Base-by-base conservation (phyloP, 768 basidiomycete species). In the Boletus speciosus region DNA sequence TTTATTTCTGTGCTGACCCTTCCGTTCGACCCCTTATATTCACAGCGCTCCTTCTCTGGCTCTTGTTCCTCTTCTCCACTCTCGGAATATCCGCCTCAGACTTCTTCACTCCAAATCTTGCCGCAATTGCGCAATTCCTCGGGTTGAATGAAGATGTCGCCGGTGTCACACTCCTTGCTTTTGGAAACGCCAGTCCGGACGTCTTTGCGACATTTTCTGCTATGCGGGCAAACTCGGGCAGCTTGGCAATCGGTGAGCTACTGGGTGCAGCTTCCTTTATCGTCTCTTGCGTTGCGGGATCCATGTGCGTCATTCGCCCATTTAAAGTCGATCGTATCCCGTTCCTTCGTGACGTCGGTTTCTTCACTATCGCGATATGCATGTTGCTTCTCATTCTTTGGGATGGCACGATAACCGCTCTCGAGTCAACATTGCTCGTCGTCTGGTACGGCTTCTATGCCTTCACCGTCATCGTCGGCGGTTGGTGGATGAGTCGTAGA, bases 121-220 rank as follows among this genome's bases (percentile, higher is more conserved):
- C 90, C 0, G 92, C 95, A 1, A 88, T 98, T 32, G 85, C 96
- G 0, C 81, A 86, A 47, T 74, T 90, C 4, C 81, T 99, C 5
- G 90, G 93, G 0, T 72, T 99, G 38, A 90, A 90, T 62, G 94
- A 99, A 67, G 90, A 91, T 51, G 85, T 98, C 15, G 94, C 97
- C 0, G 97, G 97, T 0, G 95, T 98, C 23, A 99, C 97, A 0
- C 90, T 99, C 61, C 80, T 99, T 29, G 97, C 97, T 0, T 95
- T 98, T 66, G 96, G 96, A 38, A 98, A 98, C 66, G 96, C 95
- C 31, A 94, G 92, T 64, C 96, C 96, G 0, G 96, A 98, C 68
- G 81, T 98, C 5, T 98, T 98, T 70, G 88, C 93, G 6, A 99
- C 97, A 0, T 97, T 96, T 68, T 90, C 93, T 2, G 91, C 96